These are phyloP conservation scores for Wickerhamiella cacticola DNA, from an alignment of 805 yeast genomes.

Conservation along the genomic window DNA sequence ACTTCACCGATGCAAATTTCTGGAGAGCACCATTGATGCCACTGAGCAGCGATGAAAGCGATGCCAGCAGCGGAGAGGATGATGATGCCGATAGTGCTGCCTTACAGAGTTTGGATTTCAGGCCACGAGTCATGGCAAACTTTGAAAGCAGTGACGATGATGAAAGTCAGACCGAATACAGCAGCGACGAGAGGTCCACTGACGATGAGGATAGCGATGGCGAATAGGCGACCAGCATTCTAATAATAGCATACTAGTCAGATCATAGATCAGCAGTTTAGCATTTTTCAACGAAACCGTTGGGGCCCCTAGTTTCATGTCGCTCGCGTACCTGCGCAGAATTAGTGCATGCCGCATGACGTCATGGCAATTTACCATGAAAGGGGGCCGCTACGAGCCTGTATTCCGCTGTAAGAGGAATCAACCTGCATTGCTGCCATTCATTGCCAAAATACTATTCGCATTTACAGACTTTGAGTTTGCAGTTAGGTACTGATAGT, in stretches of 20 bases:
- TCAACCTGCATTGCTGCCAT: no score
- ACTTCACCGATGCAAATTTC: constrained; percentile 74
- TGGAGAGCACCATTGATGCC: constrained; percentile 79
- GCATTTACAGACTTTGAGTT: no score
- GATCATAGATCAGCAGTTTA: no score
- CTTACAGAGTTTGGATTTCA: constrained; percentile 12
- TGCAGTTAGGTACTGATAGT: no score
- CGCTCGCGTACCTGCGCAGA: background rate
- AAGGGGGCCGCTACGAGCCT: no score
- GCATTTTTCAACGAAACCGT: no score
- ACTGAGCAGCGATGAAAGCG: constrained; percentile 25
- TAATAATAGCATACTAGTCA: background rate
- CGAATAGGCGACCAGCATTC: background rate
- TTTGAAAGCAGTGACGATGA: constrained; percentile 20
- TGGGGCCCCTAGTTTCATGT: background rate
- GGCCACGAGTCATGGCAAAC: constrained; percentile 15
- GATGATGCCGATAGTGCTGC: constrained; percentile 15
- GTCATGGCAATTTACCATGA: no score
- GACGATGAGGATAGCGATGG: constrained; percentile 13
- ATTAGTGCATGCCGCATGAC: background rate
- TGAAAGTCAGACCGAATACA: constrained; percentile 16
- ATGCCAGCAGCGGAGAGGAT: constrained; percentile 10
- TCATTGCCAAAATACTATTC: no score
- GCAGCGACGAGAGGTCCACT: constrained; percentile 13
- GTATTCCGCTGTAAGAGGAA: no score